Percentiles rank a stretch among this genome's conserved stretches.
Evolutionary conservation across 2,329 filamentous ascomycete genomes (phyloP).

Genomic region (Gaeumannomyces tritici): DNA sequence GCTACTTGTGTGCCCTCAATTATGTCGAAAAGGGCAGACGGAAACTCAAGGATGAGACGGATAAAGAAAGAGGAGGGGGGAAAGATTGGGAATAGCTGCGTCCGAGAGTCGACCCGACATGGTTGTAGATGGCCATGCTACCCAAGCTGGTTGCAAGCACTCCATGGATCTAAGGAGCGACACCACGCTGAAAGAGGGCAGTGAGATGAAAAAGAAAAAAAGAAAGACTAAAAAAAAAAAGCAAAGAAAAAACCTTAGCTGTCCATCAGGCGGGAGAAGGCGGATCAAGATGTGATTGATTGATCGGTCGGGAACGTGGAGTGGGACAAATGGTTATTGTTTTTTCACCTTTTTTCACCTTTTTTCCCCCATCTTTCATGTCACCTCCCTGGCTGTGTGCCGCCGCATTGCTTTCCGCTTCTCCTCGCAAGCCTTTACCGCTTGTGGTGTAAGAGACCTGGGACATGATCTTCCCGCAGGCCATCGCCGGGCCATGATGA

Average conservation of each 20-base stretch:
- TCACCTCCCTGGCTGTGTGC: neutral
- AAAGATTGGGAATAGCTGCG: neutral
- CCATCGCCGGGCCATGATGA: neutral
- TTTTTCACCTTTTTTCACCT: neutral
- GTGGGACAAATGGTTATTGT: neutral
- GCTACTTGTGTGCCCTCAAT: too few species aligned
- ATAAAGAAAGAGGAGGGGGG: slow-evolving; percentile 5
- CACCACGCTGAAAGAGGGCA: too few species aligned
- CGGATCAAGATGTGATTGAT: neutral
- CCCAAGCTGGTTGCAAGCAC: too few species aligned
- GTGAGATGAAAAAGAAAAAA: too few species aligned
- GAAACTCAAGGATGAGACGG: slow-evolving; percentile 1
- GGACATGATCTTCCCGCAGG: neutral
- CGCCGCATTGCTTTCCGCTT: neutral
- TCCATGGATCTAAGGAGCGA: too few species aligned
- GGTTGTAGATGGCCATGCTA: too few species aligned
- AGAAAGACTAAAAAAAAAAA: too few species aligned
- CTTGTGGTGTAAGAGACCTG: neutral
- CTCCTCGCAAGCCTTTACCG: neutral
- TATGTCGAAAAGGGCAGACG: neutral
- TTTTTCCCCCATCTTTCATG: neutral
- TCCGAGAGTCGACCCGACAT: too few species aligned
- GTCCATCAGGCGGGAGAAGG: too few species aligned
- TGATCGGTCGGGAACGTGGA: neutral
- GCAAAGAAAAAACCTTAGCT: too few species aligned